Conservation (phyloP, 768 basidiomycete genomes). For the Amanita fuliginea region DNA sequence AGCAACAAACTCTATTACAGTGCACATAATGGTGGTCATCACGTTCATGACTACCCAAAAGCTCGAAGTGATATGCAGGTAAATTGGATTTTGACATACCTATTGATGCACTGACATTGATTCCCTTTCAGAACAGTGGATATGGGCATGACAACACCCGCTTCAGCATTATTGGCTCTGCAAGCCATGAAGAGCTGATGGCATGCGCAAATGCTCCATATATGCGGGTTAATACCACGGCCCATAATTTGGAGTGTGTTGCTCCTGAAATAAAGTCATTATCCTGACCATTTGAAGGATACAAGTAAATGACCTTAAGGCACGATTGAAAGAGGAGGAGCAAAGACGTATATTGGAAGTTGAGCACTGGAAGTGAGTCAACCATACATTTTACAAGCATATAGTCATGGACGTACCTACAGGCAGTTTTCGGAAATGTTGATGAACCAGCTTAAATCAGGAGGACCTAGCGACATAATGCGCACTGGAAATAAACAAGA, state of each 20-base stretch:
- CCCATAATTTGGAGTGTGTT: not conserved
- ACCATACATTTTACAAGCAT: not conserved
- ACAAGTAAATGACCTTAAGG: not conserved
- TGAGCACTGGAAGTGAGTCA: not conserved
- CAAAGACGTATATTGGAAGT: not conserved
- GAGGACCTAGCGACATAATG: not conserved
- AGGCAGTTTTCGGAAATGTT: not conserved
- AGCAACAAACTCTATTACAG: not conserved
- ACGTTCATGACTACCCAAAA: not conserved
- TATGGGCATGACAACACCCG: not conserved
- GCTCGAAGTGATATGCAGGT: not conserved
- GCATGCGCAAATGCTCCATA: not conserved
- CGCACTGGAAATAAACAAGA: not conserved
- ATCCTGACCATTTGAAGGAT: not conserved
- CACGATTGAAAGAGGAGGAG: not conserved
- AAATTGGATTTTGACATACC: not conserved
- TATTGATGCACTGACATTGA: no score
- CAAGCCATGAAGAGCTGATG: not conserved
- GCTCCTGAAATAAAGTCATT: not conserved
- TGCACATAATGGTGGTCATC: not conserved
- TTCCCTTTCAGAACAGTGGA: not conserved
- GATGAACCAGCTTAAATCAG: not conserved
- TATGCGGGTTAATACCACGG: not conserved
- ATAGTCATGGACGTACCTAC: not conserved
- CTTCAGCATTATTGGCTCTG: not conserved